A percentile compares a stretch with the other conserved stretches of the same genome.
Conservation (phyloP, 169 alveolate genomes). For the Cryptosporidium bovis region DNA sequence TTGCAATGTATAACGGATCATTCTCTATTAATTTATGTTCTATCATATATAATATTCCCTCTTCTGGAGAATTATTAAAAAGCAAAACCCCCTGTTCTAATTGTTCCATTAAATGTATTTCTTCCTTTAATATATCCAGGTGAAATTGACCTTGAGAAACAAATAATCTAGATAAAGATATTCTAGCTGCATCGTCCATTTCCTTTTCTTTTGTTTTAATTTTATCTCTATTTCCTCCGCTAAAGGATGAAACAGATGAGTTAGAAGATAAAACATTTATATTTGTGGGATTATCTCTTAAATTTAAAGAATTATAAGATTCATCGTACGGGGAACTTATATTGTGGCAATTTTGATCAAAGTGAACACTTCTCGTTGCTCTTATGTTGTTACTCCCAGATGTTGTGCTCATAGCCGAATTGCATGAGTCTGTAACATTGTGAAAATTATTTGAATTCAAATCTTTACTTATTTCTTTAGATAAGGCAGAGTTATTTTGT, state of each 20-base stretch:
- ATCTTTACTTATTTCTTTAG: too few species aligned
- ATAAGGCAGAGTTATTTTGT: background rate
- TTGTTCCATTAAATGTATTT: slow-evolving; percentile 65
- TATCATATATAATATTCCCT: slow-evolving; percentile 56
- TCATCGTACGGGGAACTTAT: background rate
- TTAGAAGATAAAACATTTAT: background rate
- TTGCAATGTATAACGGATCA: slow-evolving; percentile 67
- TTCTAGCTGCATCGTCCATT: too few species aligned
- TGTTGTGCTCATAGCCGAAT: background rate
- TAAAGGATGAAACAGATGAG: background rate
- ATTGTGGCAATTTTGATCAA: background rate
- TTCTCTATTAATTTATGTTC: slow-evolving; percentile 49
- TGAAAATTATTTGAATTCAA: too few species aligned
- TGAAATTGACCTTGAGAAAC: slow-evolving; percentile 72
- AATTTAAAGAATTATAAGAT: too few species aligned
- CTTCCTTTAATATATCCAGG: slow-evolving; percentile 64
- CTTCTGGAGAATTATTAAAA: slow-evolving; percentile 68
- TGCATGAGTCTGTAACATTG: background rate
- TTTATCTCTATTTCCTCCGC: slow-evolving; percentile 3
- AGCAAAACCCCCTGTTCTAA: slow-evolving; percentile 67
- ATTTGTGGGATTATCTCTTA: background rate
- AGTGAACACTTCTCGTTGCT: background rate
- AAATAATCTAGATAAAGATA: slow-evolving; percentile 1
- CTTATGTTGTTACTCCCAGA: background rate
- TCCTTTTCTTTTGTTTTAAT: slow-evolving; percentile 1